These are phyloP conservation scores for Oryza meridionalis DNA, from an alignment of 176 grass and related monocot species.

Conservation along the genomic window DNA sequence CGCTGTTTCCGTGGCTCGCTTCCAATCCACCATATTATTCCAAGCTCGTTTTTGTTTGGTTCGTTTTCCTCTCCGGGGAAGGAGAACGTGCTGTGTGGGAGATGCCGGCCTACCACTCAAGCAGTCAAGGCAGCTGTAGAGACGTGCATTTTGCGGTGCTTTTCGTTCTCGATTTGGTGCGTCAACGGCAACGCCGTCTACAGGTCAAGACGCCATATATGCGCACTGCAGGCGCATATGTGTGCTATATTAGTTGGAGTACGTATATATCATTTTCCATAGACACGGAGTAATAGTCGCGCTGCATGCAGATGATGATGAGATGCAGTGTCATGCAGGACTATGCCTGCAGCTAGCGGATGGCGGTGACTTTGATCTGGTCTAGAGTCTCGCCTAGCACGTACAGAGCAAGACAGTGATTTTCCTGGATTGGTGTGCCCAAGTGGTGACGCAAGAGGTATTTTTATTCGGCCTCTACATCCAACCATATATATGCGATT, in stretches of 20 bases:
- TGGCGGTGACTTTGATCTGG: slow-evolving; percentile 36
- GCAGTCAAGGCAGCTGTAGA: too few species aligned
- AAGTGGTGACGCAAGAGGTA: not conserved
- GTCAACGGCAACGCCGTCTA: slow-evolving; percentile 37
- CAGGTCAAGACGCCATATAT: slow-evolving; percentile 16
- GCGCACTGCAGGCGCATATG: too few species aligned
- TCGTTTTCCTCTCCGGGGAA: not conserved
- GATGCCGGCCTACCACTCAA: not conserved
- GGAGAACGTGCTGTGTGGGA: not conserved
- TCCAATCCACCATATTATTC: too few species aligned
- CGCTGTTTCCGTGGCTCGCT: not conserved
- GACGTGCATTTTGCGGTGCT: too few species aligned
- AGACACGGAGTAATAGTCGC: not conserved
- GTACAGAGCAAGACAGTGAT: slow-evolving; percentile 5
- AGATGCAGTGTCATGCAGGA: not conserved
- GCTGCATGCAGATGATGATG: not conserved
- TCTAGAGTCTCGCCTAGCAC: slow-evolving; percentile 38
- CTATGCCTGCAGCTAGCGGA: not conserved
- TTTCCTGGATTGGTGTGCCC: not conserved
- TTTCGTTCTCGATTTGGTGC: not conserved
- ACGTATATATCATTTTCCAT: not conserved
- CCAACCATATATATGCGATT: too few species aligned
- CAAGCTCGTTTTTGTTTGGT: not conserved
- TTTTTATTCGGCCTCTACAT: too few species aligned
- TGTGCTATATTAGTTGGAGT: too few species aligned